Percentiles rank a stretch among this genome's conserved stretches.
phyloP scores from a whole-genome alignment of 2,329 filamentous ascomycete genomes.

The Blumeriella jaapii region DNA sequence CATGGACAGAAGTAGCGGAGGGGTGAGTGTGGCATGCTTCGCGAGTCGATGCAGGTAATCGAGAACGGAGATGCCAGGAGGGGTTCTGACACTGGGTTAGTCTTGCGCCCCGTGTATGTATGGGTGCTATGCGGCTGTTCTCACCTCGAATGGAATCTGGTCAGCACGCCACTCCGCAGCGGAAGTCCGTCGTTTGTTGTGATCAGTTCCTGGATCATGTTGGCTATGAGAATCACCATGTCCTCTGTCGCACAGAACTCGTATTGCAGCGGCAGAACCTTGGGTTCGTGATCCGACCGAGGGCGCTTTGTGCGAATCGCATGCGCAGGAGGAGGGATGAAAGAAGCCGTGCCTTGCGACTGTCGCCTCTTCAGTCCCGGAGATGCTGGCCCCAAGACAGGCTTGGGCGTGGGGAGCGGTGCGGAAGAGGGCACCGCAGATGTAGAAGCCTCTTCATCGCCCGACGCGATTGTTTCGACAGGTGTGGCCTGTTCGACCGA shows the following conservation, averaged over 20 bases:
- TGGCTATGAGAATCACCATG: constrained; percentile 79
- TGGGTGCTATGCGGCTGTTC: too few relatives aligned
- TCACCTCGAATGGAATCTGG: constrained; percentile 88
- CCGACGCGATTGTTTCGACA: not conserved
- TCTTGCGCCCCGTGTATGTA: not conserved
- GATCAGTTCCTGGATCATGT: constrained; percentile 93
- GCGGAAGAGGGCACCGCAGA: constrained; percentile 3
- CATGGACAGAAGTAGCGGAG: constrained; percentile 93
- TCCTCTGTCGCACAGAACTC: constrained; percentile 75
- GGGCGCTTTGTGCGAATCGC: constrained; percentile 37
- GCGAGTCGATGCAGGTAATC: constrained; percentile 91
- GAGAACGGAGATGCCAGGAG: constrained; percentile 84
- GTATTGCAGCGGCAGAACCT: constrained; percentile 60
- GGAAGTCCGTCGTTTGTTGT: constrained; percentile 84
- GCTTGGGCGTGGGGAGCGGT: constrained; percentile 16
- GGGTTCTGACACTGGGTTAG: constrained; percentile 29
- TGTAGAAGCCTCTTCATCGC: constrained; percentile 4
- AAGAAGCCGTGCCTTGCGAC: constrained; percentile 14
- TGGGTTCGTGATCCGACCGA: constrained; percentile 39
- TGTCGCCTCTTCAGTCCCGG: constrained; percentile 27
- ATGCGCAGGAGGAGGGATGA: constrained; percentile 6
- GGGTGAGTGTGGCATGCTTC: constrained; percentile 84
- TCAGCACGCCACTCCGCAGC: constrained; percentile 74
- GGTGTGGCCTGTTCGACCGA: constrained; percentile 3
- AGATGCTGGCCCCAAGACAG: constrained; percentile 22